Evolutionary conservation across 2,329 filamentous ascomycete genomes (phyloP).

Genomic region (Pestalotiopsis sp.): DNA sequence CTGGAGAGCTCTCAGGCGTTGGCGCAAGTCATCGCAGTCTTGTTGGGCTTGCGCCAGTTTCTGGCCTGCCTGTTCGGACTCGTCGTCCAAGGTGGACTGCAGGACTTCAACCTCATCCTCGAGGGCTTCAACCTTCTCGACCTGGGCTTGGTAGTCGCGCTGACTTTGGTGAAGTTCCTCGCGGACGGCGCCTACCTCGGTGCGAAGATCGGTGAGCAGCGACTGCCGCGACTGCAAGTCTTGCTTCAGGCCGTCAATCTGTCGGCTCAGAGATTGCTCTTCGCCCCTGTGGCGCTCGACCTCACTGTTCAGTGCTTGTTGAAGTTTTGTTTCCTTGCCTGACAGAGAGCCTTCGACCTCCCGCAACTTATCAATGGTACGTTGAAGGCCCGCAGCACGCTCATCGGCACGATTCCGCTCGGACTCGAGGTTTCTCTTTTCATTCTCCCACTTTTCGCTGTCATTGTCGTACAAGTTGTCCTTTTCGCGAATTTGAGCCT

Average conservation of each 20-base stretch:
- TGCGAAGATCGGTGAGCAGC: conserved; percentile 65
- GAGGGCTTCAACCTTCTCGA: conserved; percentile 66
- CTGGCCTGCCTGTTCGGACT: conserved; percentile 59
- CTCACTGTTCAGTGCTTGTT: conserved; percentile 71
- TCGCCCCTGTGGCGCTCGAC: conserved; percentile 72
- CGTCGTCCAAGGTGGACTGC: conserved; percentile 66
- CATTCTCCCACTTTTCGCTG: conserved; percentile 71
- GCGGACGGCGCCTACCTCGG: conserved; percentile 65
- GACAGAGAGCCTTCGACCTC: conserved; percentile 68
- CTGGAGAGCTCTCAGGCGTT: conserved; percentile 34
- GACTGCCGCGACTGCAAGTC: conserved; percentile 69
- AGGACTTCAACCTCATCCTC: conserved; percentile 79
- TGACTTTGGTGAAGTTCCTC: conserved; percentile 72
- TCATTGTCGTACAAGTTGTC: conserved; percentile 72
- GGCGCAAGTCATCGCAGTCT: conserved; percentile 41
- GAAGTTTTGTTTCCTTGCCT: conserved; percentile 67
- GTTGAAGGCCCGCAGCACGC: conserved; percentile 66
- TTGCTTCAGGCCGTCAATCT: conserved; percentile 73
- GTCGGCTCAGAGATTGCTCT: conserved; percentile 68
- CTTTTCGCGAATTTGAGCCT: conserved; percentile 67
- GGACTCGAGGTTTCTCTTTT: conserved; percentile 64
- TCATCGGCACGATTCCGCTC: conserved; percentile 70
- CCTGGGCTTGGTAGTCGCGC: conserved; percentile 61
- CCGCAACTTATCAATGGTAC: conserved; percentile 70
- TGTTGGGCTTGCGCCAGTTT: conserved; percentile 46